Percentiles rank a stretch among this genome's conserved stretches.
phyloP scores from a whole-genome alignment of 208 protist genomes.

The Lotmaria passim region DNA sequence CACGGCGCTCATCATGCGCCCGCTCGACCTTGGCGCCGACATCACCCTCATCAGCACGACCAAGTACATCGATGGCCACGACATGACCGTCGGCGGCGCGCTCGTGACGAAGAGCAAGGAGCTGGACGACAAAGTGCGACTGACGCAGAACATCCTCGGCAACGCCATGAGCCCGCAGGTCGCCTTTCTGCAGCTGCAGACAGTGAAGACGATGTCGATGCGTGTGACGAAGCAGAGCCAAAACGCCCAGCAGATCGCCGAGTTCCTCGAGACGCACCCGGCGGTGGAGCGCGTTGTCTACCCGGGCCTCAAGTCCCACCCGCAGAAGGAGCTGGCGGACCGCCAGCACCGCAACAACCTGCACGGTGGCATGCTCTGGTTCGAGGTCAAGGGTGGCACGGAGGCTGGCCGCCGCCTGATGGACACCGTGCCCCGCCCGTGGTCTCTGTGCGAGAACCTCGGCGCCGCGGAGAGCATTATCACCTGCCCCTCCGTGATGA shows the following conservation, averaged over 20 bases:
- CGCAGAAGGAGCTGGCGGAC: slow-evolving; percentile 95
- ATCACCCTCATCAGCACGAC: slow-evolving; percentile 96
- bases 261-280: slow-evolving; percentile 82
- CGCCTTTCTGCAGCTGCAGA: slow-evolving; percentile 95
- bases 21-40: slow-evolving; percentile 96
- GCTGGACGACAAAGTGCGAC: slow-evolving; percentile 83
- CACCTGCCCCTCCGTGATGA: slow-evolving; percentile 96
- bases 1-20: slow-evolving; percentile 95
- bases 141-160: slow-evolving; percentile 95
- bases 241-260: slow-evolving; percentile 92
- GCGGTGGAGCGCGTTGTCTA: slow-evolving; percentile 92
- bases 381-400: slow-evolving; percentile 88
- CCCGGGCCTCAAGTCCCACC: slow-evolving; percentile 92
- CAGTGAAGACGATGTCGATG: slow-evolving; percentile 95
- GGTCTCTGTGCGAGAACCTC: slow-evolving; percentile 93
- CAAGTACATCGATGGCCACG: slow-evolving; percentile 98
- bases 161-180: slow-evolving; percentile 94
- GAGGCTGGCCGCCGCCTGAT: slow-evolving; percentile 74
- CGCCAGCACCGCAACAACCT: slow-evolving; percentile 86
- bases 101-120: slow-evolving; percentile 79
- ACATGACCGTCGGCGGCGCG: slow-evolving; percentile 95
- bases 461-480: slow-evolving; percentile 95
- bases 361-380: slow-evolving; percentile 93
- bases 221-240: slow-evolving; percentile 92
- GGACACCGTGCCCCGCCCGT: slow-evolving; percentile 84